phyloP scores from a whole-genome alignment of 2,329 filamentous ascomycete species.

The Hypocreales sp. region DNA sequence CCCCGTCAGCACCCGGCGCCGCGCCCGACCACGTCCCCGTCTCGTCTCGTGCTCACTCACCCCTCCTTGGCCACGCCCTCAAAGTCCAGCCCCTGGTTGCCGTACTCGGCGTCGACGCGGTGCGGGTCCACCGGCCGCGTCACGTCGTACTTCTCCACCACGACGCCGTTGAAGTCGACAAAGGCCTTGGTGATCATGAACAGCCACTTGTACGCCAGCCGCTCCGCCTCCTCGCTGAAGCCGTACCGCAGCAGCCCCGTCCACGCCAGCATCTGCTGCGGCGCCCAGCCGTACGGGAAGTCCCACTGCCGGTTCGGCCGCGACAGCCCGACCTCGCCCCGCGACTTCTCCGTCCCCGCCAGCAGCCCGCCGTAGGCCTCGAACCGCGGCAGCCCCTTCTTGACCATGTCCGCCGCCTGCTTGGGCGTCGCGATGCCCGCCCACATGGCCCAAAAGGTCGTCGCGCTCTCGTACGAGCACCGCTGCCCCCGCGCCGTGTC shows the following conservation, averaged over 20 bases:
- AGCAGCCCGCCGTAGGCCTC: constrained; percentile 79
- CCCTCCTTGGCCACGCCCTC: constrained; percentile 93
- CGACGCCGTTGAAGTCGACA: constrained; percentile 94
- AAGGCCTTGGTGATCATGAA: constrained; percentile 98
- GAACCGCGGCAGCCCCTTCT: constrained; percentile 69
- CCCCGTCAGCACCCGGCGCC: neutral
- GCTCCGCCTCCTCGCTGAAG: constrained; percentile 77
- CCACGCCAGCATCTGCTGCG: constrained; percentile 97
- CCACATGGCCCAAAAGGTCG: constrained; percentile 97
- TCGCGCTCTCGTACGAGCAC: constrained; percentile 76
- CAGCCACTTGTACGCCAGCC: constrained; percentile 88
- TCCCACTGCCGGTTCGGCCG: constrained; percentile 97
- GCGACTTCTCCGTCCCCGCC: constrained; percentile 78
- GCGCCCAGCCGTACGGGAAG: constrained; percentile 95
- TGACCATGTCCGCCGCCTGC: constrained; percentile 73
- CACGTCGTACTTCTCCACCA: constrained; percentile 98
- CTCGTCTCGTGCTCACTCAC: too few relatives aligned
- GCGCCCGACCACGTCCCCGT: too few relatives aligned
- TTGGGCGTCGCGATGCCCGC: constrained; percentile 72
- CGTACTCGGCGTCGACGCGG: constrained; percentile 90
- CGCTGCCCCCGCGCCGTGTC: constrained; percentile 70
- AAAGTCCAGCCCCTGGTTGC: constrained; percentile 90
- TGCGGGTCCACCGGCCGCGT: constrained; percentile 82
- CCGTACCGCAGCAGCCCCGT: constrained; percentile 82
- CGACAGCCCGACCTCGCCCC: constrained; percentile 62